Percentiles rank a stretch among this genome's conserved stretches.
These are phyloP conservation scores for Phytophthora europaea DNA, from an alignment of 352 stramenopile genomes.

Conservation along the genomic window DNA sequence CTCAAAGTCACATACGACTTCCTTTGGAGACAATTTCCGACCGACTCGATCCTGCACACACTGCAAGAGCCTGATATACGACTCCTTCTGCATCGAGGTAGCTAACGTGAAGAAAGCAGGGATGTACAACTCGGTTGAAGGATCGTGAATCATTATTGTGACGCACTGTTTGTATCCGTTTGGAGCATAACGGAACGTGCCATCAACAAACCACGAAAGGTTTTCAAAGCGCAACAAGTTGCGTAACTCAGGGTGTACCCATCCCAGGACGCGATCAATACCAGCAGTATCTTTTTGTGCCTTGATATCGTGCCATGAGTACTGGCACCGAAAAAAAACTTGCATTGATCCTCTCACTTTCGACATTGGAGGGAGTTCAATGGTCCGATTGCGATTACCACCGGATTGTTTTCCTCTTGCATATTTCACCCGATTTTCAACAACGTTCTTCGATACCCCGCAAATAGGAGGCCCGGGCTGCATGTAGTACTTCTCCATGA, in stretches of 20 bases:
- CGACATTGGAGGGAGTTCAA: conserved; percentile 2
- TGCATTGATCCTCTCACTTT: conserved; percentile 3
- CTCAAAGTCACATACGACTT: conserved; percentile 8
- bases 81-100: background rate
- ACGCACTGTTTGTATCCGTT: conserved; percentile 13
- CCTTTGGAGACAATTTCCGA: background rate
- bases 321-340: conserved; percentile 11
- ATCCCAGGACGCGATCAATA: background rate
- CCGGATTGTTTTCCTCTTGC: background rate
- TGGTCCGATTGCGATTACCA: background rate
- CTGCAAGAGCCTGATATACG: background rate
- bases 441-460: conserved; percentile 2
- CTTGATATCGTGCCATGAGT: conserved; percentile 10
- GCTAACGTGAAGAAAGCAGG: background rate
- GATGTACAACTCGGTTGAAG: conserved; percentile 1
- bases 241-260: conserved; percentile 2
- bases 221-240: conserved; percentile 18
- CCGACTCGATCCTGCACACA: conserved; percentile 1
- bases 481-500: conserved; percentile 10
- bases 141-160: conserved; percentile 6
- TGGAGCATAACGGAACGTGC: conserved; percentile 1
- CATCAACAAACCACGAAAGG: conserved; percentile 8
- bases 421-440: conserved; percentile 4
- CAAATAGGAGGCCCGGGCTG: conserved; percentile 2
- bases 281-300: background rate